Base-by-base conservation (phyloP, 352 stramenopile species). In the Phytophthora megakarya region DNA sequence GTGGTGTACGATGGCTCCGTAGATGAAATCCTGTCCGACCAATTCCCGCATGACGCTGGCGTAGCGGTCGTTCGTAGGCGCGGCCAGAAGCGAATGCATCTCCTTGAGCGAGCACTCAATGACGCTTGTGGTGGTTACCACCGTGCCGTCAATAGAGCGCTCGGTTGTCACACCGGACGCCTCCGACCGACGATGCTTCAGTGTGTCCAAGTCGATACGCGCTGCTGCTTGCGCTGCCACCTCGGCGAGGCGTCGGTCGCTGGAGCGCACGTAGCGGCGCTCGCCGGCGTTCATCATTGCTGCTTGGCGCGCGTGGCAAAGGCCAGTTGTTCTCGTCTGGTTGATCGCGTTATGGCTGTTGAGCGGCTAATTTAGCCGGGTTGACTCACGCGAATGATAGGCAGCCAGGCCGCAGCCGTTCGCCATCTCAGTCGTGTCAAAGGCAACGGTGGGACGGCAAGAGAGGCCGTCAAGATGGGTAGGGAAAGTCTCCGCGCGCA, bases 221-320 rank as follows among this genome's bases (percentile, higher is more conserved):
- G 46, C 44, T 12, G 70, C 46, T 16, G 70, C 62, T 44, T 70
- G 35, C 6, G 69, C 56, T 11, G 61, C 77, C 30, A 86, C 22
- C 47, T 82, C 75, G 4, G 65, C 55, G 10, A 86, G 60, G 5
- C 73, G 73, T 28, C 67, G 64, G 61, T 86, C 75, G 28, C 72
- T 83, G 11, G 68, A 51, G 7, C 77, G 75, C 45, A 86, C 76
- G 46, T 81, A 78, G 37, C 76, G 76, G 11, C 74, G 76, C 28
- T 60, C 54, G 5, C 42, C 48, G 22, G 19, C 28, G 37, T 55
- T 63, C 57, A 60, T 65, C 46, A 50, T 48, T 21, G 28, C 42
- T 50, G n/a, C 6, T 65, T 42, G 43, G 35, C 43, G 39, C 30
- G 49, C 32, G 35, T n/a, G n/a, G 39, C 37, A 25, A 45, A 43